Evolutionary conservation across 1,284 basidiomycete genomes (phyloP).

Genomic region (Heterobasidion annosum): DNA sequence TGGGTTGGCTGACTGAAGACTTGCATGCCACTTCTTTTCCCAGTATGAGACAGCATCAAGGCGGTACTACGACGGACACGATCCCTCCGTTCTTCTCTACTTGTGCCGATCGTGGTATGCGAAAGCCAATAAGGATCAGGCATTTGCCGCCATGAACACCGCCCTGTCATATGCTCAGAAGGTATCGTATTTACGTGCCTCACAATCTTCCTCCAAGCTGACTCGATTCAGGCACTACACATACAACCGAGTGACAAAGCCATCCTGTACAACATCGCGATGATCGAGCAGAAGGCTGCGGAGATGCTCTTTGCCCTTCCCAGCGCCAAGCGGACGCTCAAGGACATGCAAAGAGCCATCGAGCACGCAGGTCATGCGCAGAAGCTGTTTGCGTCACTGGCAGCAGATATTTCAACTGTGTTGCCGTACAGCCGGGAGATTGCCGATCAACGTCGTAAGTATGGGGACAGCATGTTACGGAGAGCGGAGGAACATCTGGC

Average conservation of each 20-base stretch:
- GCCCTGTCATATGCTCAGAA: slow-evolving; percentile 75
- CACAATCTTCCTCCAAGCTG: slow-evolving; percentile 12
- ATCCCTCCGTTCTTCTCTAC: slow-evolving; percentile 71
- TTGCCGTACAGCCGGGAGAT: slow-evolving; percentile 84
- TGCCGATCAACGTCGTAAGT: slow-evolving; percentile 81
- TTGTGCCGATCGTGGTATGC: slow-evolving; percentile 87
- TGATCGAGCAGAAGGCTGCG: slow-evolving; percentile 92
- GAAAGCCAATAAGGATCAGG: slow-evolving; percentile 83
- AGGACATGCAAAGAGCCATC: slow-evolving; percentile 72
- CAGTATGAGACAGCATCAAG: slow-evolving; percentile 86
- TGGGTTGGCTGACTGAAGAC: background rate
- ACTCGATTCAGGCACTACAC: slow-evolving; percentile 58
- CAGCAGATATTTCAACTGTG: slow-evolving; percentile 56
- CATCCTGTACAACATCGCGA: slow-evolving; percentile 88
- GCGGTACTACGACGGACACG: slow-evolving; percentile 63
- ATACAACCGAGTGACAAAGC: slow-evolving; percentile 82
- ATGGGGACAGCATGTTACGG: slow-evolving; percentile 78
- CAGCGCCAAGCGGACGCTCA: slow-evolving; percentile 68
- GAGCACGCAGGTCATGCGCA: slow-evolving; percentile 84
- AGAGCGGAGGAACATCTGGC: slow-evolving; percentile 72
- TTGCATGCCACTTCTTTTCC: background rate
- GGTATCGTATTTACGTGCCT: slow-evolving; percentile 25
- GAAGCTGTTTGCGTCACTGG: slow-evolving; percentile 79
- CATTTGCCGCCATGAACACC: slow-evolving; percentile 68
- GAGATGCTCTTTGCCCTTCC: slow-evolving; percentile 76